Evolutionary conservation across 2,329 filamentous ascomycete species (phyloP).

Genomic region (Penicillium vulpinum): DNA sequence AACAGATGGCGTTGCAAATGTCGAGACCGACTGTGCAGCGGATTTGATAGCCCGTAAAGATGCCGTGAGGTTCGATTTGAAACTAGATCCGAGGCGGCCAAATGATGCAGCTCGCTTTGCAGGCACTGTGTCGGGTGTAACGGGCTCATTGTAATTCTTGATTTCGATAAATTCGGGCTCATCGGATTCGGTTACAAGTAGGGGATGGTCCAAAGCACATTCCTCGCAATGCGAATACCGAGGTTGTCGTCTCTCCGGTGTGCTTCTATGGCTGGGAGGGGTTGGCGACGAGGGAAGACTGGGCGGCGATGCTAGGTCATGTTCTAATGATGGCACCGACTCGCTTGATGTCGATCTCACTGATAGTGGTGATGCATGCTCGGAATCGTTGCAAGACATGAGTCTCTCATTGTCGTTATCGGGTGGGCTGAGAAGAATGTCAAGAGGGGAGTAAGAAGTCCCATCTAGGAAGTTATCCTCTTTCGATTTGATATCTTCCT

Average conservation of each 20-base stretch:
- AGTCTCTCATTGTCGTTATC: conserved; percentile 49
- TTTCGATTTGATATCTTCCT: conserved; percentile 52
- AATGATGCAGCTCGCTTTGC: conserved; percentile 29
- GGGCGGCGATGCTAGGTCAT: conserved; percentile 51
- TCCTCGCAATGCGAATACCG: conserved; percentile 55
- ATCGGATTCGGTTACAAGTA: conserved; percentile 45
- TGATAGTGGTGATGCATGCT: conserved; percentile 46
- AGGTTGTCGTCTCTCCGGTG: conserved; percentile 46
- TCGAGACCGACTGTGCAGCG: conserved; percentile 61
- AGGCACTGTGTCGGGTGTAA: conserved; percentile 11
- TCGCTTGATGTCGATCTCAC: conserved; percentile 57
- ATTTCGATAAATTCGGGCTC: conserved; percentile 22
- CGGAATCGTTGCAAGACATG: conserved; percentile 42
- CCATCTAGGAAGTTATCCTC: conserved; percentile 48
- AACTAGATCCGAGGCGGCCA: conserved; percentile 48
- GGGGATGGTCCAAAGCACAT: conserved; percentile 58
- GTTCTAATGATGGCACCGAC: conserved; percentile 57
- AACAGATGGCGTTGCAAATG: conserved; percentile 54
- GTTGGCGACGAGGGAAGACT: conserved; percentile 47
- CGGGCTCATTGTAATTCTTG: conserved; percentile 16
- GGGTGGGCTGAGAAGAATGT: conserved; percentile 57
- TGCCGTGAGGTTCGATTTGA: conserved; percentile 65
- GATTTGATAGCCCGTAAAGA: conserved; percentile 63
- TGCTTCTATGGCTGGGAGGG: conserved; percentile 39
- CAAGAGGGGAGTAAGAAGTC: conserved; percentile 50